phyloP scores from a whole-genome alignment of 768 basidiomycete species.

The Mycena floridula region DNA sequence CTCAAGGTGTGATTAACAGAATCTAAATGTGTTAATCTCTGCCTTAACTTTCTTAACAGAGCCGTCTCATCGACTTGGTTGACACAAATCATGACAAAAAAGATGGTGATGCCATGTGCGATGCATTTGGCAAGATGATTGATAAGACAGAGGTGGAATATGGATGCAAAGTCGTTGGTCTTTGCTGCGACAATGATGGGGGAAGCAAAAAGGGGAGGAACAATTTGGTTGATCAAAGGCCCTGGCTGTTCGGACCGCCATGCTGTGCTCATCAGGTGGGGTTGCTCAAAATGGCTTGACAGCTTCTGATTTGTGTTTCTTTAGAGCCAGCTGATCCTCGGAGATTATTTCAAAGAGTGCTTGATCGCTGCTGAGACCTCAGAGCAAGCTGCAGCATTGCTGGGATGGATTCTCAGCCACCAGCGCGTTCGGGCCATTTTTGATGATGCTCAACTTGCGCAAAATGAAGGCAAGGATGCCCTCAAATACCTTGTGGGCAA shows the following conservation, averaged over 20 bases:
- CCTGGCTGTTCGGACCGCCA: neutral
- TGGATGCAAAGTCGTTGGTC: neutral
- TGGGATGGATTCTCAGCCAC: neutral
- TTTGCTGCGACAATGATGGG: neutral
- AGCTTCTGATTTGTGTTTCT: neutral
- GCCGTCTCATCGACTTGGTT: constrained; percentile 18
- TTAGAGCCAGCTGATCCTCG: neutral
- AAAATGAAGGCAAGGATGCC: constrained; percentile 8
- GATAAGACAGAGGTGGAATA: neutral
- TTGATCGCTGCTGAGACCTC: neutral
- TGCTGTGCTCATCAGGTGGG: neutral
- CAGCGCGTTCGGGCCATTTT: neutral
- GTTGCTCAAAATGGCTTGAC: neutral
- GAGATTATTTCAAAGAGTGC: neutral
- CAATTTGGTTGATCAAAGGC: neutral
- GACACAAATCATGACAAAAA: constrained; percentile 15
- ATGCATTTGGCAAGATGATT: constrained; percentile 9
- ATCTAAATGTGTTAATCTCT: neutral
- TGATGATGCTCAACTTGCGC: constrained; percentile 2
- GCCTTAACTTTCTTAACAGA: constrained; percentile 6
- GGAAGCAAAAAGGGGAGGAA: neutral
- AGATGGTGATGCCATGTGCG: constrained; percentile 18
- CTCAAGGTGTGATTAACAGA: constrained; percentile 12
- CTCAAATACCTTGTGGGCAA: constrained; percentile 18
- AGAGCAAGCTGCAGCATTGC: neutral